Evolutionary conservation across 2,329 filamentous ascomycete species (phyloP).

Genomic region (Cercospora beticola): DNA sequence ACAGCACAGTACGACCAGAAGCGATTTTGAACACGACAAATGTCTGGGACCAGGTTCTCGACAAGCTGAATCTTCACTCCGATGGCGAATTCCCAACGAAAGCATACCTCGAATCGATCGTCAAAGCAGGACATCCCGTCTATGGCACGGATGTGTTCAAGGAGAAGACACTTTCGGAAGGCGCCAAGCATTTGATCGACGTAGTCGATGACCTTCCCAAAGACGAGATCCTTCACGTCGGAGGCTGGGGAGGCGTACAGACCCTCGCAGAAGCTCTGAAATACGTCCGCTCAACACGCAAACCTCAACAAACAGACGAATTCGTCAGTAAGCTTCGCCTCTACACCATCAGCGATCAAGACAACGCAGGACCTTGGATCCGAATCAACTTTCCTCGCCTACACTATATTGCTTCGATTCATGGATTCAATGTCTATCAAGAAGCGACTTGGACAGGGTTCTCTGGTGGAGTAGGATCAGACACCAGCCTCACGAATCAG

Average conservation of each 20-base stretch:
- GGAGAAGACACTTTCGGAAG: not conserved
- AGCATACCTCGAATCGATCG: slow-evolving; percentile 12
- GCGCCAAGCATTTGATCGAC: slow-evolving; percentile 11
- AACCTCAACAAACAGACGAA: slow-evolving; percentile 34
- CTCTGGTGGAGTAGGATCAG: slow-evolving; percentile 38
- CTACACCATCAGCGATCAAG: slow-evolving; percentile 61
- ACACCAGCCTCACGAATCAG: slow-evolving; percentile 32
- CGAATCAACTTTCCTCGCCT: slow-evolving; percentile 54
- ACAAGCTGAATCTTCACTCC: slow-evolving; percentile 48
- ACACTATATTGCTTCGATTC: slow-evolving; percentile 57
- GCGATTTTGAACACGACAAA: slow-evolving; percentile 33
- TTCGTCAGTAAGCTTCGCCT: slow-evolving; percentile 50
- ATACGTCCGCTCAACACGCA: slow-evolving; percentile 37
- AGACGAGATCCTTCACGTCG: slow-evolving; percentile 44
- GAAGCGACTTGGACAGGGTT: slow-evolving; percentile 59
- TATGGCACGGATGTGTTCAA: slow-evolving; percentile 13
- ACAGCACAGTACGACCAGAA: slow-evolving; percentile 22
- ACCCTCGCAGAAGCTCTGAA: slow-evolving; percentile 52
- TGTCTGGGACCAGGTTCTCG: slow-evolving; percentile 34
- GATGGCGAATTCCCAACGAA: slow-evolving; percentile 30
- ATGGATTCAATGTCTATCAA: slow-evolving; percentile 58
- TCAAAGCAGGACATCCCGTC: slow-evolving; percentile 8
- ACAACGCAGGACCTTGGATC: slow-evolving; percentile 59
- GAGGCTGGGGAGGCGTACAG: slow-evolving; percentile 53
- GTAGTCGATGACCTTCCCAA: not conserved